Evolutionary conservation across 2,329 filamentous ascomycete genomes (phyloP), one percentile per base, ranked within the genome.

Genomic region (Alternaria triticina): DNA sequence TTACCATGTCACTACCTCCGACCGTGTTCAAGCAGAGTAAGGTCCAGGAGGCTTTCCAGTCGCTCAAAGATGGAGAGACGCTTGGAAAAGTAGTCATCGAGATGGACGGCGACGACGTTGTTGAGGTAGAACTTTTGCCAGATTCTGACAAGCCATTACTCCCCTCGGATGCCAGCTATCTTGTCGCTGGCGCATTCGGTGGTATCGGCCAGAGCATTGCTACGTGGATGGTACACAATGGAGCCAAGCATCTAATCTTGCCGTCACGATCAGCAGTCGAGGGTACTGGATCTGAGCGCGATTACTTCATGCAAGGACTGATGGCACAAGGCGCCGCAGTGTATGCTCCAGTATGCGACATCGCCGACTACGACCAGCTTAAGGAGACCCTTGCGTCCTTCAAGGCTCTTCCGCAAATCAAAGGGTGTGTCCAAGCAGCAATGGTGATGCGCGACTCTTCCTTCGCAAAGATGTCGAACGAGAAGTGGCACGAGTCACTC

Each of bases 111-210:
- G 51, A 67, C 23, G 60, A 62, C 6, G 20, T 66, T 20, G 56
- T 68, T 1, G 50, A 58, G 12, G 46, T 68, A 57, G 60, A 54
- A 15, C 47, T 58, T 12, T 54, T 47, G 6, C 27, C 56, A 9
- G 47, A 43, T 46, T 30, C 17, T 3, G 50, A 47, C n/a, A 59
- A 54, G 30, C 27, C 20, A 25, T 44, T 62, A 5, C 68, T 72
- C 49, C 23, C 59, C 20, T 22, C 30, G 15, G 57, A 74, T 6
- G 66, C 67, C 2, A 65, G 67, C n/a, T 77, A 74, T 43, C 13
- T 77, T 0, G 27, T 77, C 6, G 66, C 68, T 33, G 74, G 73
- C 7, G 74, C 69, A 6, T 66, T 71, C 3, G 73, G 74, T 13
- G 73, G 73, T 4, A 57, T 76, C 17, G 74, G 74, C 11, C 61